phyloP scores from a whole-genome alignment of 202 grass and related monocot species.

The Cymbopogon flexuosus region DNA sequence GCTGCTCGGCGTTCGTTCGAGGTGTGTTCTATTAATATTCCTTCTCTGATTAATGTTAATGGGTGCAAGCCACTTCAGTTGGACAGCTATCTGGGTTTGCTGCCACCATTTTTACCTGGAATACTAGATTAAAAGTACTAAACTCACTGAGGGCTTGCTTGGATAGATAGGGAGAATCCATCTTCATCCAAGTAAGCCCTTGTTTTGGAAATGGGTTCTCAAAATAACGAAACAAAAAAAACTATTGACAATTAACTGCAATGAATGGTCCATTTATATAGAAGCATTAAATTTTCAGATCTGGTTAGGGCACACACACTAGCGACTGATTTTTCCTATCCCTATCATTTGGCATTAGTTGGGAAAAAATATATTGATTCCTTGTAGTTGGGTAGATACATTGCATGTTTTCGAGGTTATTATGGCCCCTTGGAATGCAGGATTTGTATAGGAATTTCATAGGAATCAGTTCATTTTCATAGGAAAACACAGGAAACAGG shows the following conservation, averaged over 20 bases:
- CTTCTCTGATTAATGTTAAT: slow-evolving; percentile 21
- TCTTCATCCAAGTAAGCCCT: not conserved
- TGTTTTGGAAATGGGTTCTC: not conserved
- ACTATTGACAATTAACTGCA: not conserved
- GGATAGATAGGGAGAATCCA: not conserved
- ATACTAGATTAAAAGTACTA: not conserved
- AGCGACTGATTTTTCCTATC: not conserved
- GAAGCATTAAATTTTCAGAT: not conserved
- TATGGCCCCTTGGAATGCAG: not conserved
- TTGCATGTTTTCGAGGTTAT: not conserved
- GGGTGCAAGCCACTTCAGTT: not conserved
- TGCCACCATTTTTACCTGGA: slow-evolving; percentile 10
- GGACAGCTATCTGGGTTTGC: not conserved
- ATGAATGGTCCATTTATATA: not conserved
- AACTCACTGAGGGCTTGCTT: not conserved
- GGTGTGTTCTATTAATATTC: slow-evolving; percentile 48
- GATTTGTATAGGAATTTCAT: not conserved
- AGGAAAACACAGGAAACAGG: not conserved
- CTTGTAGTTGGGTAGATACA: not conserved
- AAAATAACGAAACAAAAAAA: not conserved
- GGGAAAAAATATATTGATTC: not conserved
- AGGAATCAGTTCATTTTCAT: not conserved
- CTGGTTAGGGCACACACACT: not conserved
- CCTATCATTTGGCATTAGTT: not conserved
- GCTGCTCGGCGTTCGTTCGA: slow-evolving; percentile 80